Percentiles rank a stretch among this genome's conserved stretches.
These are phyloP conservation scores for Edaphochlamys debaryana DNA, from an alignment of 139 green algal genomes.

Conservation along the genomic window DNA sequence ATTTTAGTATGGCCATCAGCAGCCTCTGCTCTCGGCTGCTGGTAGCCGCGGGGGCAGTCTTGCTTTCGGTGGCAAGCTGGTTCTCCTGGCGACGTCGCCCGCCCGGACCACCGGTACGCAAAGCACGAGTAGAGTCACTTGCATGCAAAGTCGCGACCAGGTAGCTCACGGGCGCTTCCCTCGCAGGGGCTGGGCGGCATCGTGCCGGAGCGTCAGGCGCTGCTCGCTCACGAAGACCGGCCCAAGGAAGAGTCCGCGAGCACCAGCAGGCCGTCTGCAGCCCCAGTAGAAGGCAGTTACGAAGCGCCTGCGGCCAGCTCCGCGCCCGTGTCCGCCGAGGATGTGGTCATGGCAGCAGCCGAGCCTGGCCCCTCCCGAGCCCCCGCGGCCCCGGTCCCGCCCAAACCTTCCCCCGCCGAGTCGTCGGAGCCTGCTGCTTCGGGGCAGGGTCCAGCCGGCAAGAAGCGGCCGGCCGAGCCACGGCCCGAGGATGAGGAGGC, in stretches of 20 bases:
- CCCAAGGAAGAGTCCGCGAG: no score
- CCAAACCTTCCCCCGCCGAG: neutral
- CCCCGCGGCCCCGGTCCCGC: no score
- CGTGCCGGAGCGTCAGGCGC: slow-evolving; percentile 5
- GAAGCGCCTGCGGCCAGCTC: no score
- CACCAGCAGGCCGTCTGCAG: no score
- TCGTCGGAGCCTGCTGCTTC: no score
- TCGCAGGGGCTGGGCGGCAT: no score
- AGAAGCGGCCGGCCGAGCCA: no score
- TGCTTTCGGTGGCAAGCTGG: slow-evolving; percentile 7
- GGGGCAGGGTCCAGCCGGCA: no score
- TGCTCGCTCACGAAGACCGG: neutral
- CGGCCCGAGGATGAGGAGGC: no score
- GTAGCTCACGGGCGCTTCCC: neutral
- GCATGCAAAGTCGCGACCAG: neutral
- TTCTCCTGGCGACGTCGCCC: neutral
- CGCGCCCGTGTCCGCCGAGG: neutral
- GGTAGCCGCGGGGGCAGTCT: neutral
- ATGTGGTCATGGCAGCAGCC: neutral
- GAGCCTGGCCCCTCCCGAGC: no score
- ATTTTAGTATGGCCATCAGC: neutral
- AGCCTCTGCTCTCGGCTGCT: neutral
- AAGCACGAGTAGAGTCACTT: neutral
- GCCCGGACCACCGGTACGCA: neutral
- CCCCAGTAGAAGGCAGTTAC: no score